A percentile compares a stretch with the other conserved stretches of the same genome.
phyloP scores from a whole-genome alignment of 768 basidiomycete species.

The Suillus lakei region DNA sequence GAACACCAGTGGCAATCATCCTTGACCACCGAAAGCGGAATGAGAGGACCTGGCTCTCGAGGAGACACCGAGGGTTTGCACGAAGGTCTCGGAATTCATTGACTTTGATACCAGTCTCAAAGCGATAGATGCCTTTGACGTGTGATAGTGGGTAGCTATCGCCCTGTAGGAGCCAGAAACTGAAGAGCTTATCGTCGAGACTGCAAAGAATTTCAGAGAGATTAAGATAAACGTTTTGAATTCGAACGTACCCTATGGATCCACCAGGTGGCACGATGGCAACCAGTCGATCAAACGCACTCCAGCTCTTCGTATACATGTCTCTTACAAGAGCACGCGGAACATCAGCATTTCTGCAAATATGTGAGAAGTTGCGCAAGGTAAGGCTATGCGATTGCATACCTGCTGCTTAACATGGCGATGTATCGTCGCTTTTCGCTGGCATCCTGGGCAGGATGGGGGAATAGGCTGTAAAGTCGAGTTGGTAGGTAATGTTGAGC shows the following conservation, averaged over 20 bases:
- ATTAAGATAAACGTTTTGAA: conserved; percentile 7
- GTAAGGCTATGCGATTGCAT: background rate
- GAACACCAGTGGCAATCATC: conserved; percentile 69
- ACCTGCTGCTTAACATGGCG: conserved; percentile 74
- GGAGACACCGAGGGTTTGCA: conserved; percentile 84
- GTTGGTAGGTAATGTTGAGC: conserved; percentile 78
- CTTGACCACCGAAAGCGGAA: conserved; percentile 85
- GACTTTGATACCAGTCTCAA: conserved; percentile 88
- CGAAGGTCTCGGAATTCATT: conserved; percentile 88
- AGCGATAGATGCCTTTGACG: conserved; percentile 85
- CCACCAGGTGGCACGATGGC: conserved; percentile 91
- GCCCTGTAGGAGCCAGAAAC: conserved; percentile 85
- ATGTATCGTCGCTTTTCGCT: conserved; percentile 78
- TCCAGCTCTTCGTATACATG: conserved; percentile 94
- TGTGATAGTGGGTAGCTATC: conserved; percentile 78
- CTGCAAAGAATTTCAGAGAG: conserved; percentile 38
- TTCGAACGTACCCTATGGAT: conserved; percentile 72
- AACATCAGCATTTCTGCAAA: conserved; percentile 76
- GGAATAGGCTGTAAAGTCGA: conserved; percentile 73
- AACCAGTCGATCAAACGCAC: conserved; percentile 86
- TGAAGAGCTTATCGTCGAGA: conserved; percentile 91
- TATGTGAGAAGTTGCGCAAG: conserved; percentile 5
- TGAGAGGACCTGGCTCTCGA: conserved; percentile 81
- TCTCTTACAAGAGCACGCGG: conserved; percentile 85
- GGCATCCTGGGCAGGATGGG: conserved; percentile 82